phyloP scores from a whole-genome alignment of 2,329 filamentous ascomycete genomes.

The Trematosphaeria pertusa region DNA sequence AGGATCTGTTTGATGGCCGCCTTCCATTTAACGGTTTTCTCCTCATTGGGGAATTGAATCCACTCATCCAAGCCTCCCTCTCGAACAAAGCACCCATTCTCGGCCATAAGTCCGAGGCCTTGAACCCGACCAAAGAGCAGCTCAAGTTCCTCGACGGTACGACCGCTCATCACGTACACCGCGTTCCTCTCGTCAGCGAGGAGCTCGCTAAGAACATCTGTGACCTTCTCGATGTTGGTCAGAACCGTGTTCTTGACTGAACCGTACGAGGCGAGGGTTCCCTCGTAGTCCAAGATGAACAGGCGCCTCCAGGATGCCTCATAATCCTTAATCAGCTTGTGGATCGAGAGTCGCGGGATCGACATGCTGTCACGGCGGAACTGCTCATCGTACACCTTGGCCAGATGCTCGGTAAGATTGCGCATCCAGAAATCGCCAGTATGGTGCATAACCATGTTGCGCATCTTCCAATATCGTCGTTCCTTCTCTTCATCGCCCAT shows the following conservation, averaged over 20 bases:
- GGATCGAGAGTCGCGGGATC: conserved; percentile 81
- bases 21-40: conserved; percentile 80
- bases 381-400: conserved; percentile 82
- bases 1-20: conserved; percentile 81
- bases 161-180: conserved; percentile 93
- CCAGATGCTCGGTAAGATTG: conserved; percentile 74
- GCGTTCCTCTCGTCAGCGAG: conserved; percentile 80
- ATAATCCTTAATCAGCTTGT: conserved; percentile 70
- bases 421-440: conserved; percentile 87
- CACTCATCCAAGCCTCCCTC: conserved; percentile 71
- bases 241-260: conserved; percentile 84
- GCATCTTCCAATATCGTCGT: conserved; percentile 75
- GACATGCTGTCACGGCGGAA: conserved; percentile 83
- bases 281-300: conserved; percentile 93
- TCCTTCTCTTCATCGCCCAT: conserved; percentile 79
- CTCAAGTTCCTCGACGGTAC: conserved; percentile 86
- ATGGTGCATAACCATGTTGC: conserved; percentile 76
- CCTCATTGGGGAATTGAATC: conserved; percentile 77
- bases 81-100: conserved; percentile 92
- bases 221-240: conserved; percentile 83
- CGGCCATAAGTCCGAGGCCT: conserved; percentile 86
- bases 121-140: conserved; percentile 83
- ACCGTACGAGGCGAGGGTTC: conserved; percentile 87
- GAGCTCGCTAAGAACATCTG: conserved; percentile 83
- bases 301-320: conserved; percentile 70